These are phyloP conservation scores for Barnettozyma sucrosica DNA, from an alignment of 805 yeast species.

Conservation along the genomic window DNA sequence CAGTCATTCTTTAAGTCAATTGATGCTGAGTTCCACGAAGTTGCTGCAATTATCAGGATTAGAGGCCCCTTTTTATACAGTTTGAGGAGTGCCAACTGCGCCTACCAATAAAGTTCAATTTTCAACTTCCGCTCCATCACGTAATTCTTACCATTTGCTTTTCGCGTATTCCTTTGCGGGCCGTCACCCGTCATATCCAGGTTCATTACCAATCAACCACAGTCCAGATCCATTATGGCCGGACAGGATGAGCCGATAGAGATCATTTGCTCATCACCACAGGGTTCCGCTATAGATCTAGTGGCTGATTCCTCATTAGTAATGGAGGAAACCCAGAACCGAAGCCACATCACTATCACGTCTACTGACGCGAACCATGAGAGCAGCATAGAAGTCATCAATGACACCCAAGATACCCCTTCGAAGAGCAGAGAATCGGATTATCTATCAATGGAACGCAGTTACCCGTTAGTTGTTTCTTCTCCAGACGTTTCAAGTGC, in stretches of 20 bases:
- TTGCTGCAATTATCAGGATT: background rate
- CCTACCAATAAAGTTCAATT: no score
- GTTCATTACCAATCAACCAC: background rate
- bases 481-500: slow-evolving; percentile 17
- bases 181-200: background rate
- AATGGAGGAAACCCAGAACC: slow-evolving; percentile 7
- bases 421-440: background rate
- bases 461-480: background rate
- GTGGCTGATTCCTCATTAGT: slow-evolving; percentile 10
- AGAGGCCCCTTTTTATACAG: background rate
- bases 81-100: no score
- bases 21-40: background rate
- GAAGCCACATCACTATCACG: slow-evolving; percentile 5
- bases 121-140: no score
- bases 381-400: background rate
- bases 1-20: slow-evolving; percentile 12
- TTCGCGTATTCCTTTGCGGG: no score
- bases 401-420: background rate
- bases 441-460: background rate
- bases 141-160: no score
- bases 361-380: slow-evolving; percentile 1
- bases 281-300: slow-evolving; percentile 15
- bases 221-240: background rate
- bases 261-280: slow-evolving; percentile 16
- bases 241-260: slow-evolving; percentile 1